Percentiles rank a stretch among this genome's conserved stretches.
Conservation (phyloP, 805 yeast species). For the Kluyveromyces wickerhamii region DNA sequence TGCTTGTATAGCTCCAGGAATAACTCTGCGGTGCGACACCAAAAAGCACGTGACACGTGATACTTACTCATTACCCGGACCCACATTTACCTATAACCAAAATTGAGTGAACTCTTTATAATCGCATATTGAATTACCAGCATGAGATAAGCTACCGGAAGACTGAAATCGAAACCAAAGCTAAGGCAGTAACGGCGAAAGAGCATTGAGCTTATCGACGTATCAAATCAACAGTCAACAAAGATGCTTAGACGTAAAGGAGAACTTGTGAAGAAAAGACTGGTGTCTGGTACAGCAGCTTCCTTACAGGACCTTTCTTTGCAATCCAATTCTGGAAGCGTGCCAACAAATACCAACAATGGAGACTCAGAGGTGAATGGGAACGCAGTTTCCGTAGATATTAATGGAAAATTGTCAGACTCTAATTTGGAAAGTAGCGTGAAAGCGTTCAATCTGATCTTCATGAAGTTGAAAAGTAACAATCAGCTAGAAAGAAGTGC, state of each 20-base stretch:
- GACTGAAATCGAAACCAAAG: too few relatives aligned
- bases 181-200: too few relatives aligned
- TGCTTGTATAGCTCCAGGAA: too few relatives aligned
- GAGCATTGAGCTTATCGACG: too few relatives aligned
- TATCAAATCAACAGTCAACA: too few relatives aligned
- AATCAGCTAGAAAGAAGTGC: constrained; percentile 29
- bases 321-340: constrained; percentile 1
- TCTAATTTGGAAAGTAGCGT: constrained; percentile 21
- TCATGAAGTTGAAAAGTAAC: constrained; percentile 32
- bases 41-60: too few relatives aligned
- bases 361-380: constrained; percentile 1
- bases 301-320: constrained; percentile 3
- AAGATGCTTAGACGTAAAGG: constrained; percentile 4
- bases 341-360: not conserved
- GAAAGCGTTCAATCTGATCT: constrained; percentile 31
- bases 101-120: too few relatives aligned
- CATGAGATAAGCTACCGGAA: too few relatives aligned
- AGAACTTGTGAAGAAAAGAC: constrained; percentile 4
- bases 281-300: constrained; percentile 7
- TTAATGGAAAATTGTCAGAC: constrained; percentile 7
- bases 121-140: too few relatives aligned
- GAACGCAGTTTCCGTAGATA: constrained; percentile 8
- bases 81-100: too few relatives aligned
- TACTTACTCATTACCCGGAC: too few relatives aligned
- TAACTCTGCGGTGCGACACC: too few relatives aligned